Percentiles rank a stretch among this genome's conserved stretches.
These are phyloP conservation scores for Xylariaceae sp. DNA, from an alignment of 2,329 filamentous ascomycete species.

Conservation along the genomic window DNA sequence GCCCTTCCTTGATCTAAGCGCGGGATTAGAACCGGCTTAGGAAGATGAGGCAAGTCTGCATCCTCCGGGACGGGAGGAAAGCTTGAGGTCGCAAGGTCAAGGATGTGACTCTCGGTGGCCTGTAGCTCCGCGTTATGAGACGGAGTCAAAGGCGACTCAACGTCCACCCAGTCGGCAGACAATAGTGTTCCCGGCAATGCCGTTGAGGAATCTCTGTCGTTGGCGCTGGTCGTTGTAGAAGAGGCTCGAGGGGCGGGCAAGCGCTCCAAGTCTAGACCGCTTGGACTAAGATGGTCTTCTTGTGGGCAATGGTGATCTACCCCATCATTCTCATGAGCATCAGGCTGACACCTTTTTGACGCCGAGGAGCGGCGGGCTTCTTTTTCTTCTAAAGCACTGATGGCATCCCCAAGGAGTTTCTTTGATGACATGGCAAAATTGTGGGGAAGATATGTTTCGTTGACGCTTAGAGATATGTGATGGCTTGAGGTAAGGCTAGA, in stretches of 20 bases:
- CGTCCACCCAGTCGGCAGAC: constrained; percentile 3
- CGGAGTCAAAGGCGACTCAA: not conserved
- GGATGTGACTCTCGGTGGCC: constrained; percentile 20
- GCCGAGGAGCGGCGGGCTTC: constrained; percentile 22
- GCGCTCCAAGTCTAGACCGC: not conserved
- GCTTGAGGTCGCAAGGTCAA: constrained; percentile 28
- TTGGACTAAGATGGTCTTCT: not conserved
- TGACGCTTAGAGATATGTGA: no score
- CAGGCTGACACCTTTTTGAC: constrained; percentile 1
- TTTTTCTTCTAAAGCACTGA: constrained; percentile 9
- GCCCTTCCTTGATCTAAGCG: constrained; percentile 30
- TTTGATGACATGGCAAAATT: constrained; percentile 29
- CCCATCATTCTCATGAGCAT: not conserved
- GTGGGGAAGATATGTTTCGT: no score
- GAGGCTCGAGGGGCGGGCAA: not conserved
- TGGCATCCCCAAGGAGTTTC: constrained; percentile 14
- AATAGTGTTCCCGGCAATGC: not conserved
- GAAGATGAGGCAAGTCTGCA: constrained; percentile 17
- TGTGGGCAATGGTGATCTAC: not conserved
- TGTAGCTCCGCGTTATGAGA: not conserved
- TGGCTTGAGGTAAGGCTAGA: no score
- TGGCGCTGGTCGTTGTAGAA: not conserved
- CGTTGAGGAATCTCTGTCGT: not conserved
- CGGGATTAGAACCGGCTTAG: constrained; percentile 34
- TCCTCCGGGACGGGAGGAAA: constrained; percentile 22